Conservation (phyloP, 768 basidiomycete species). For the Lentinula raphanica region DNA sequence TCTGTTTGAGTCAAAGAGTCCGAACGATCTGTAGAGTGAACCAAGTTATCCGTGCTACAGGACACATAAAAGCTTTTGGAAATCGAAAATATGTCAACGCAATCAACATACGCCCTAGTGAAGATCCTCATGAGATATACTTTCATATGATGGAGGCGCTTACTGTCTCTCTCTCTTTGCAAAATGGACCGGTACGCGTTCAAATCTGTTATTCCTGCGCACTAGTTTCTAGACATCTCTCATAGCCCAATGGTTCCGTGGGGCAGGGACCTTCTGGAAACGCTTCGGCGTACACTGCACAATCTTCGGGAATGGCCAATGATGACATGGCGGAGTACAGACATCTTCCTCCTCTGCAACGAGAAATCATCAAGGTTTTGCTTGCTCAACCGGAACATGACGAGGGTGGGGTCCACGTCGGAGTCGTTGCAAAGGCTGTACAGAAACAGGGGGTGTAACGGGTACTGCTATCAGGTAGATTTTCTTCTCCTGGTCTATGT, state of each 20-base stretch:
- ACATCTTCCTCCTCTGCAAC: constrained; percentile 54
- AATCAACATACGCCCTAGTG: constrained; percentile 61
- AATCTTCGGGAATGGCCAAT: constrained; percentile 18
- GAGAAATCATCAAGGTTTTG: constrained; percentile 64
- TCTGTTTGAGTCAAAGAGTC: neutral
- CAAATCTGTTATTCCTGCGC: neutral
- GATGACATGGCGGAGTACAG: constrained; percentile 41
- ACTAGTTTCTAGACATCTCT: neutral
- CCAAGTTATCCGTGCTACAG: constrained; percentile 77
- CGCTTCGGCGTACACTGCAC: constrained; percentile 39
- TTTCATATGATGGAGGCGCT: constrained; percentile 80
- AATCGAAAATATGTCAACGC: constrained; percentile 81
- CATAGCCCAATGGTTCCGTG: neutral
- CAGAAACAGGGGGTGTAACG: constrained; percentile 42
- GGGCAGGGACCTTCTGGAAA: neutral
- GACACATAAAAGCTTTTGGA: constrained; percentile 75
- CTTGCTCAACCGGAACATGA: constrained; percentile 32
- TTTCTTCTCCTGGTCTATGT: neutral
- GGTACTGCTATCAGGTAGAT: constrained; percentile 53
- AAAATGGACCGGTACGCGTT: constrained; percentile 59
- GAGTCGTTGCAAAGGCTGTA: constrained; percentile 62
- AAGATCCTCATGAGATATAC: constrained; percentile 71
- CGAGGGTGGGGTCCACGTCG: constrained; percentile 71
- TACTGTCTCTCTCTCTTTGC: constrained; percentile 57
- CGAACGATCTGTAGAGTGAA: constrained; percentile 57